Percentiles rank a stretch among this genome's conserved stretches.
phyloP scores from a whole-genome alignment of 208 protist species.

The Acanthamoeba healyi region DNA sequence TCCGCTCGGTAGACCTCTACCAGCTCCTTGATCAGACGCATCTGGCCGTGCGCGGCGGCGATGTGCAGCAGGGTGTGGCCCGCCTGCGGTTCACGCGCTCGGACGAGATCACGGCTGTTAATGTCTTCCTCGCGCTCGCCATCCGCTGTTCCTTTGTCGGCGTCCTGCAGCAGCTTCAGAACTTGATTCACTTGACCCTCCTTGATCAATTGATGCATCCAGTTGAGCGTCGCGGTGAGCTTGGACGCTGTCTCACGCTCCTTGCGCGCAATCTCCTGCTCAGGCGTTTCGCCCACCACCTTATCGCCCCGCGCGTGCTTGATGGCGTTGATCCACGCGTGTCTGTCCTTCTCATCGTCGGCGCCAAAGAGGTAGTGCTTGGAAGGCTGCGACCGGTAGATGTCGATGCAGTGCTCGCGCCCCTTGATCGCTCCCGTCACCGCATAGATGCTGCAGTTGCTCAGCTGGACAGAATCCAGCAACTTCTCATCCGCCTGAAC shows the following conservation, averaged over 20 bases:
- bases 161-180: neutral
- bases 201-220: neutral
- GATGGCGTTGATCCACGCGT: constrained; percentile 13
- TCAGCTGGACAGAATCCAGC: constrained; percentile 28
- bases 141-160: neutral
- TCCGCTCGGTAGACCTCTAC: constrained; percentile 2
- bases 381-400: constrained; percentile 48
- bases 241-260: constrained; percentile 8
- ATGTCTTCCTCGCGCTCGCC: constrained; percentile 1
- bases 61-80: constrained; percentile 46
- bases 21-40: constrained; percentile 17
- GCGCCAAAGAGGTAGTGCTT: constrained; percentile 56
- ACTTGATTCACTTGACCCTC: neutral
- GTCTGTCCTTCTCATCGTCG: constrained; percentile 32
- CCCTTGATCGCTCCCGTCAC: constrained; percentile 39
- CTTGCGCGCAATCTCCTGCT: neutral
- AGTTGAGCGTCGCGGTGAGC: constrained; percentile 11
- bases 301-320: constrained; percentile 27
- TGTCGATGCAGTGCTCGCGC: constrained; percentile 47
- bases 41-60: neutral
- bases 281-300: constrained; percentile 2
- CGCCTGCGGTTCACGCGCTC: neutral
- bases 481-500: constrained; percentile 26
- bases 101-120: neutral
- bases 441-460: constrained; percentile 52